Evolutionary conservation across 1,139 yeast genomes (phyloP).

Genomic region (Blastobotrys serpentis): DNA sequence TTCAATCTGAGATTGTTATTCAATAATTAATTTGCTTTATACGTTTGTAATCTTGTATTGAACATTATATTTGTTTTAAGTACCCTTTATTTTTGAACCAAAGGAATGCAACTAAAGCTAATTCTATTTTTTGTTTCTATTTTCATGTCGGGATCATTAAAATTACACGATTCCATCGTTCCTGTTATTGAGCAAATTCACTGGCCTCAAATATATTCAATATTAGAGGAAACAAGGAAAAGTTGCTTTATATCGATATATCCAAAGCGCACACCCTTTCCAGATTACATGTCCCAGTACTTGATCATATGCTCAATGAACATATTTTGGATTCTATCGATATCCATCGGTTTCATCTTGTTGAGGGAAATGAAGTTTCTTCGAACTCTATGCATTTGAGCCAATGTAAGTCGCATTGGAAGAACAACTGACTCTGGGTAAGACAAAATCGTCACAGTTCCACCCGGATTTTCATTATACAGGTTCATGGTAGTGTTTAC

Average conservation of each 20-base stretch:
- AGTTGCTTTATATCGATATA: no score
- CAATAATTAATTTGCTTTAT: constrained; percentile 9
- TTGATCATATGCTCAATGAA: constrained; percentile 73
- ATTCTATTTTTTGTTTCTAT: no score
- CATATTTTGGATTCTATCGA: constrained; percentile 61
- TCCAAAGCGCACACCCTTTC: no score
- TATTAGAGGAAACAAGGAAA: no score
- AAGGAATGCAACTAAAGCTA: no score
- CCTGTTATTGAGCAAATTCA: no score
- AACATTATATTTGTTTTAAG: neutral
- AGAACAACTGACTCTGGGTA: constrained; percentile 50
- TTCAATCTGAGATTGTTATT: constrained; percentile 40
- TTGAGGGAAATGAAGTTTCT: constrained; percentile 79
- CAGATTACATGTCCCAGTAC: constrained; percentile 41
- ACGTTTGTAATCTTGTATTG: neutral
- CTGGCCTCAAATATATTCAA: no score
- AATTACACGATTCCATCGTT: no score
- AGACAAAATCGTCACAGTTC: constrained; percentile 45
- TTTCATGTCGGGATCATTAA: no score
- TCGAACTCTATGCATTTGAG: constrained; percentile 79
- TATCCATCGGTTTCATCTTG: constrained; percentile 68
- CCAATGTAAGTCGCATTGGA: constrained; percentile 67
- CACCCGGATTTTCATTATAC: constrained; percentile 57
- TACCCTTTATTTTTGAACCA: no score
- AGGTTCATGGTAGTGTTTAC: constrained; percentile 57